Percentiles rank a stretch among this genome's conserved stretches.
Conservation (phyloP, 306 rosid species). For the Cajanus cajan region DNA sequence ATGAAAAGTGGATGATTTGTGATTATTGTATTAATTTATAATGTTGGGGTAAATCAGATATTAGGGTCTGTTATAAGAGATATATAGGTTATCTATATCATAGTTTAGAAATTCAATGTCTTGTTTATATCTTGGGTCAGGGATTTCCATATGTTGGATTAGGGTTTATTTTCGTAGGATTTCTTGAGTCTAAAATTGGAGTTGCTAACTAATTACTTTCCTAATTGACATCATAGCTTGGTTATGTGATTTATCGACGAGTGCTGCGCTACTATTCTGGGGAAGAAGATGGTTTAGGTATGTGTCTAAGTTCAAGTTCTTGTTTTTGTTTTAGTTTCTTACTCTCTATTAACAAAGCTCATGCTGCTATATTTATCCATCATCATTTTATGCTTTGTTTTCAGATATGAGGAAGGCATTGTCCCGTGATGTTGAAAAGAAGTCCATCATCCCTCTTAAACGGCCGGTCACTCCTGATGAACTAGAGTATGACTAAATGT, state of each 20-base stretch:
- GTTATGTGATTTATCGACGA: slow-evolving; percentile 90
- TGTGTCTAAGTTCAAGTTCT: slow-evolving; percentile 22
- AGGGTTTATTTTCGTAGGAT: slow-evolving; percentile 15
- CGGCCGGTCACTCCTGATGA: slow-evolving; percentile 95
- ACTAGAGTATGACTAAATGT: slow-evolving; percentile 79
- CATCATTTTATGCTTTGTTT: slow-evolving; percentile 24
- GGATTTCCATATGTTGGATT: slow-evolving; percentile 4
- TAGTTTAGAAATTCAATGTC: neutral
- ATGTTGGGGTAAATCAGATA: neutral
- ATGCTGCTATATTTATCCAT: slow-evolving; percentile 7
- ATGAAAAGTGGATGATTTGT: neutral
- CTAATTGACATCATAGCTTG: slow-evolving; percentile 62
- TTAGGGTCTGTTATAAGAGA: slow-evolving; percentile 7
- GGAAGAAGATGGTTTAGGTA: slow-evolving; percentile 98
- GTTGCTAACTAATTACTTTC: slow-evolving; percentile 20
- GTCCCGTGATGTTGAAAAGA: slow-evolving; percentile 88
- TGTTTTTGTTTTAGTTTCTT: slow-evolving; percentile 3
- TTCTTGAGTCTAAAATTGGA: slow-evolving; percentile 8
- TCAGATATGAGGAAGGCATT: slow-evolving; percentile 99
- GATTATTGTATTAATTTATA: neutral
- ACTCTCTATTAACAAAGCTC: slow-evolving; percentile 11
- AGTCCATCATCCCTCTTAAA: slow-evolving; percentile 92
- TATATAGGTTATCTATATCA: neutral
- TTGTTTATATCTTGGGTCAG: neutral
- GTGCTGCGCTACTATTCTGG: slow-evolving; percentile 94